phyloP scores from a whole-genome alignment of 495 filamentous ascomycete species.

The Penicillium turbatum region DNA sequence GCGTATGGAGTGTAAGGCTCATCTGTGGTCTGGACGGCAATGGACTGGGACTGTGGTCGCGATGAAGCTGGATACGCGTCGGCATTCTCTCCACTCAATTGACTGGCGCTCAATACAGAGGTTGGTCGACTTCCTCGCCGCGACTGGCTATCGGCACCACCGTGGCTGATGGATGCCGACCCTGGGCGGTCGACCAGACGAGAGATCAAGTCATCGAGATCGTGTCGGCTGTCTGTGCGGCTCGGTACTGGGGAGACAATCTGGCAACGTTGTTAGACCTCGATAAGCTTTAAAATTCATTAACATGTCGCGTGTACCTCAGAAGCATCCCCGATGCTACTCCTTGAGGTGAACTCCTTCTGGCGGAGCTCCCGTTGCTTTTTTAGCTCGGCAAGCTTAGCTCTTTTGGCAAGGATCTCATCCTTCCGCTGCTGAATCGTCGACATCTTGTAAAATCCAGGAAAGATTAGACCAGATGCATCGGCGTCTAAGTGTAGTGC shows the following conservation, averaged over 20 bases:
- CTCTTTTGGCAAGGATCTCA: conserved; percentile 91
- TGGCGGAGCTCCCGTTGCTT: conserved; percentile 78
- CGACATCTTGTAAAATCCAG: conserved; percentile 30
- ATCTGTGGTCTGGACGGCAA: conserved; percentile 66
- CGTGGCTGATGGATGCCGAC: conserved; percentile 66
- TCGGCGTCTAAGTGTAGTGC: conserved; percentile 13
- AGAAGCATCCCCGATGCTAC: conserved; percentile 57
- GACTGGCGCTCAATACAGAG: conserved; percentile 72
- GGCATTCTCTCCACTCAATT: conserved; percentile 65
- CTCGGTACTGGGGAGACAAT: conserved; percentile 63
- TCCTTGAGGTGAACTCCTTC: conserved; percentile 63
- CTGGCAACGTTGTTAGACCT: conserved; percentile 37
- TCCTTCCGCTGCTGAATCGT: conserved; percentile 83
- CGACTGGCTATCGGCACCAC: conserved; percentile 57
- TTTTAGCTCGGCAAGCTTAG: conserved; percentile 93
- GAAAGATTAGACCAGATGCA: conserved; percentile 9
- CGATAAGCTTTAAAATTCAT: conserved; percentile 16
- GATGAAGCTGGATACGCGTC: conserved; percentile 42
- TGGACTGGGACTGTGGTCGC: conserved; percentile 40
- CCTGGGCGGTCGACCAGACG: conserved; percentile 72
- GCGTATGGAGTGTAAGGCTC: conserved; percentile 66
- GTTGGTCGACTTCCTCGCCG: conserved; percentile 74
- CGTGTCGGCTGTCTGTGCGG: conserved; percentile 65
- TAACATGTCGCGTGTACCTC: conserved; percentile 37
- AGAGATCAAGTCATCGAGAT: conserved; percentile 79